These are phyloP conservation scores for Tolypocladium capitatum DNA, from an alignment of 2,329 filamentous ascomycete genomes.

Conservation along the genomic window DNA sequence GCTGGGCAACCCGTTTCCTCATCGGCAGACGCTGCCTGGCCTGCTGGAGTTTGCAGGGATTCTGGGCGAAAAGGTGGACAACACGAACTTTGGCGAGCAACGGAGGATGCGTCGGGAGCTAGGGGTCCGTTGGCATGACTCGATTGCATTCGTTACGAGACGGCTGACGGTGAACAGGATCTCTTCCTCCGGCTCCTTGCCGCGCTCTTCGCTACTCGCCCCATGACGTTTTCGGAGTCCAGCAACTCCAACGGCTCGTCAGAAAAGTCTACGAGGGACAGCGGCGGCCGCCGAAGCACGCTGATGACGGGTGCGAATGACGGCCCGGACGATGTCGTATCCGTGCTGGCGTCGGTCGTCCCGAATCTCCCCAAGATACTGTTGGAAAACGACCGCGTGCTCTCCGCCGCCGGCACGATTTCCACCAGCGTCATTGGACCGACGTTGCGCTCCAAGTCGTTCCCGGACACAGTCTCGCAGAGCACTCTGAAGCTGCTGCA, in stretches of 20 bases:
- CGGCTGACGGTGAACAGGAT: slow-evolving; percentile 41
- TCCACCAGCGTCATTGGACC: slow-evolving; percentile 74
- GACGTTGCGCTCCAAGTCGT: slow-evolving; percentile 68
- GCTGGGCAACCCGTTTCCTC: slow-evolving; percentile 84
- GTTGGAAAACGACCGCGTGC: slow-evolving; percentile 72
- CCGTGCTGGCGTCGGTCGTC: slow-evolving; percentile 65
- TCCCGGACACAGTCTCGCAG: slow-evolving; percentile 70
- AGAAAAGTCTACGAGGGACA: slow-evolving; percentile 24
- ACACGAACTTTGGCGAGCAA: slow-evolving; percentile 94
- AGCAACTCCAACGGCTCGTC: slow-evolving; percentile 19
- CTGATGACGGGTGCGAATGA: slow-evolving; percentile 22
- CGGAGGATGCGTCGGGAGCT: slow-evolving; percentile 82
- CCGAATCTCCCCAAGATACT: slow-evolving; percentile 73
- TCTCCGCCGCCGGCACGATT: slow-evolving; percentile 64
- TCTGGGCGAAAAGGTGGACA: slow-evolving; percentile 88
- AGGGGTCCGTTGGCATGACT: slow-evolving; percentile 44
- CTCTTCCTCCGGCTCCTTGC: slow-evolving; percentile 77
- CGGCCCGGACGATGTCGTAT: slow-evolving; percentile 61
- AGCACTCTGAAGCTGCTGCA: slow-evolving; percentile 61
- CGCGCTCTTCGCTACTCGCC: slow-evolving; percentile 86
- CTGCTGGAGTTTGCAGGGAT: slow-evolving; percentile 82
- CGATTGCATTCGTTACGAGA: neutral
- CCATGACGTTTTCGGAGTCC: slow-evolving; percentile 55
- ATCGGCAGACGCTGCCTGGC: slow-evolving; percentile 76
- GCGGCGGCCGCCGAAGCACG: slow-evolving; percentile 23